phyloP scores from a whole-genome alignment of 2,329 filamentous ascomycete genomes.

The Exophiala lecanii-corni region DNA sequence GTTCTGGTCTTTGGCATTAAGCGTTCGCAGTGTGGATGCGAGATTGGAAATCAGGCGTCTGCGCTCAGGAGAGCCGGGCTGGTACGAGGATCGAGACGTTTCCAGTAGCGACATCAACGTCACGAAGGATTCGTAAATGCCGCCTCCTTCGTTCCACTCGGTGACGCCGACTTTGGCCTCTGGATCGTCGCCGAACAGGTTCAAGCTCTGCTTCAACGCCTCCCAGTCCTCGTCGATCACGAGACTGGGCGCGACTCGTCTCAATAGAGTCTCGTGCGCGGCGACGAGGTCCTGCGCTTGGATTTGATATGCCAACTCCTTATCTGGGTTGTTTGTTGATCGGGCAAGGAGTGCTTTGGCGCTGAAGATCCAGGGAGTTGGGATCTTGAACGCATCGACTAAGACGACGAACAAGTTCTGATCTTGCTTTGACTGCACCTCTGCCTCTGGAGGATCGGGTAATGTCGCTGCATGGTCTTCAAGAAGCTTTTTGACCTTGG shows the following conservation, averaged over 20 bases:
- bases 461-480: constrained; percentile 66
- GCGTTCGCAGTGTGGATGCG: constrained; percentile 44
- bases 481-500: constrained; percentile 67
- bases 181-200: constrained; percentile 61
- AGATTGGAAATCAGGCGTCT: constrained; percentile 40
- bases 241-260: constrained; percentile 72
- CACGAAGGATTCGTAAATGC: constrained; percentile 68
- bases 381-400: constrained; percentile 63
- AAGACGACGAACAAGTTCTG: constrained; percentile 51
- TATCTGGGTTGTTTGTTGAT: constrained; percentile 58
- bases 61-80: constrained; percentile 35
- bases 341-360: constrained; percentile 81
- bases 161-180: constrained; percentile 8
- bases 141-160: constrained; percentile 74
- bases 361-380: constrained; percentile 75
- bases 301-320: constrained; percentile 75
- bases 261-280: constrained; percentile 77
- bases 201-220: constrained; percentile 63
- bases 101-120: constrained; percentile 41
- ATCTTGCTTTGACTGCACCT: neutral
- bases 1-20: constrained; percentile 38
- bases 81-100: constrained; percentile 35
- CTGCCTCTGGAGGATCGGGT: constrained; percentile 45
- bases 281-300: constrained; percentile 70
- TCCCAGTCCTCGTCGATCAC: constrained; percentile 79